Evolutionary conservation across 78 protist genomes (phyloP).

Genomic region (Monosiga brevicollis): DNA sequence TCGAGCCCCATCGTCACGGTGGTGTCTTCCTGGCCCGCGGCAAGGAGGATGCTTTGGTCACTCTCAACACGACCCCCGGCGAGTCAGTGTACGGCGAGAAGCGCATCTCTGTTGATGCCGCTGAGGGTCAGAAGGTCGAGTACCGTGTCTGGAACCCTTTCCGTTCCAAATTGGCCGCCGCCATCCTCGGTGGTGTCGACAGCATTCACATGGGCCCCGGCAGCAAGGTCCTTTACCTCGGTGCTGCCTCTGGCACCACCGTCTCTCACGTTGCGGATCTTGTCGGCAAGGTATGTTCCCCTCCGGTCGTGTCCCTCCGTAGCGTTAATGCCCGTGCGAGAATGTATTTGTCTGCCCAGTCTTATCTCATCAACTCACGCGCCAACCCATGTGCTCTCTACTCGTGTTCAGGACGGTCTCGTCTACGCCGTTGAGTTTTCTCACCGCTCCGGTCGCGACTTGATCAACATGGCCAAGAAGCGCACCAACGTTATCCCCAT

Average conservation of each 20-base stretch:
- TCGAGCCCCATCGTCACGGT: slow-evolving; percentile 86
- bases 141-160: slow-evolving; percentile 99
- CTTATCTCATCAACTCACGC: neutral
- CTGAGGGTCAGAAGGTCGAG: slow-evolving; percentile 81
- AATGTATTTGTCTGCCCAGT: neutral
- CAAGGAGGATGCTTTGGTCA: slow-evolving; percentile 85
- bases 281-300: slow-evolving; percentile 93
- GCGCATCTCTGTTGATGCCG: slow-evolving; percentile 81
- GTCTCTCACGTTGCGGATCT: slow-evolving; percentile 98
- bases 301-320: no score
- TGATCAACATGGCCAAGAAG: slow-evolving; percentile 95
- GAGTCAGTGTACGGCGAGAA: slow-evolving; percentile 98
- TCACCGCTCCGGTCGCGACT: slow-evolving; percentile 96
- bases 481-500: slow-evolving; percentile 98
- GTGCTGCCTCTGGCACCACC: slow-evolving; percentile 99
- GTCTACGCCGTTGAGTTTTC: slow-evolving; percentile 99
- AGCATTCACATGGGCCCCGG: slow-evolving; percentile 91
- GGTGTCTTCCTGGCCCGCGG: slow-evolving; percentile 87
- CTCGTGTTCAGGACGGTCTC: slow-evolving; percentile 63
- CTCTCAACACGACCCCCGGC: slow-evolving; percentile 90
- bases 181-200: slow-evolving; percentile 93
- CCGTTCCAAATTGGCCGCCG: slow-evolving; percentile 99
- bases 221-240: slow-evolving; percentile 96
- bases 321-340: neutral
- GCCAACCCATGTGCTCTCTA: neutral